phyloP scores from a whole-genome alignment of 352 stramenopile species.

The Pythium grandisporangium region DNA sequence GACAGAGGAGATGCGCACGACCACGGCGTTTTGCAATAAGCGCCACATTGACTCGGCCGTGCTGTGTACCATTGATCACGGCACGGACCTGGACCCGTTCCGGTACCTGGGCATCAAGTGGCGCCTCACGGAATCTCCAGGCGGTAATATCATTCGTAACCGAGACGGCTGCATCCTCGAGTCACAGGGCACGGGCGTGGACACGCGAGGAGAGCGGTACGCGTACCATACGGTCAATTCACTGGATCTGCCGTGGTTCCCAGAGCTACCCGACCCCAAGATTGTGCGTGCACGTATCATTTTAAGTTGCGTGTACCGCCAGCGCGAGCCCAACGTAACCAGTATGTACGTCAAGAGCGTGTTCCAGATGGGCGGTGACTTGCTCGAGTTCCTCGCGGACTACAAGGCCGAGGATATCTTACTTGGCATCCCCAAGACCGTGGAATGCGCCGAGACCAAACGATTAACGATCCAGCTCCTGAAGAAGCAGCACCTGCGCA shows the following conservation, averaged over 20 bases:
- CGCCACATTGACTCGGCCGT: slow-evolving; percentile 26
- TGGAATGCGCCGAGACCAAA: slow-evolving; percentile 31
- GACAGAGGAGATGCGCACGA: slow-evolving; percentile 35
- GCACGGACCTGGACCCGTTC: slow-evolving; percentile 25
- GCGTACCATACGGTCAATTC: slow-evolving; percentile 43
- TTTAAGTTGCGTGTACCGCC: slow-evolving; percentile 47
- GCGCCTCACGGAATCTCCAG: slow-evolving; percentile 15
- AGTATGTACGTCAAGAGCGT: slow-evolving; percentile 41
- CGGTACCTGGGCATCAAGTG: slow-evolving; percentile 48
- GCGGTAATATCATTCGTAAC: slow-evolving; percentile 23
- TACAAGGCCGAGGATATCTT: slow-evolving; percentile 29
- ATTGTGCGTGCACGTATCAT: slow-evolving; percentile 36
- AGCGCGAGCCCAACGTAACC: slow-evolving; percentile 22
- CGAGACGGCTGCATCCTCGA: slow-evolving; percentile 43
- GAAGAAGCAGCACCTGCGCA: slow-evolving; percentile 3
- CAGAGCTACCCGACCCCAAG: slow-evolving; percentile 16
- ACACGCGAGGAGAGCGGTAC: slow-evolving; percentile 23
- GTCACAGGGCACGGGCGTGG: slow-evolving; percentile 25
- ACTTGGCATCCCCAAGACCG: slow-evolving; percentile 18
- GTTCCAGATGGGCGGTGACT: slow-evolving; percentile 33
- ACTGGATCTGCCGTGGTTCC: slow-evolving; percentile 32
- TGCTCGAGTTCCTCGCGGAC: slow-evolving; percentile 29
- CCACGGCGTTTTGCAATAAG: slow-evolving; percentile 21
- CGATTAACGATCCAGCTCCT: slow-evolving; percentile 22
- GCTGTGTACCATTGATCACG: slow-evolving; percentile 25